A percentile compares a stretch with the other conserved stretches of the same genome.
phyloP scores from a whole-genome alignment of 805 yeast species.

The Candida railenensis region DNA sequence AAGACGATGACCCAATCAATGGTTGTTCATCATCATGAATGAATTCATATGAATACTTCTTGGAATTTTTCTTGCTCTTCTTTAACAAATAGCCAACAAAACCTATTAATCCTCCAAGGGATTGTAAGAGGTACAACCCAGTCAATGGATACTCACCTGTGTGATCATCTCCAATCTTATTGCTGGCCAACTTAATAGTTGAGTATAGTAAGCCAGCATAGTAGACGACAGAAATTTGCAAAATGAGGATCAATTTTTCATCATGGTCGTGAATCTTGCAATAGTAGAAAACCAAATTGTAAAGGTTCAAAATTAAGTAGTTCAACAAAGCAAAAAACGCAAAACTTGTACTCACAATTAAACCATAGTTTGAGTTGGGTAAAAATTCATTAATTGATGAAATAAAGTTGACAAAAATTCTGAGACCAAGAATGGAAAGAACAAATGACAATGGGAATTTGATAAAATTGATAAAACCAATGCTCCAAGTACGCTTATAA shows the following conservation, averaged over 20 bases:
- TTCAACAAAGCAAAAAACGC: slow-evolving; percentile 53
- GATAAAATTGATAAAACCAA: slow-evolving; percentile 39
- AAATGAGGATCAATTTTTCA: slow-evolving; percentile 39
- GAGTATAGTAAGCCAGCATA: slow-evolving; percentile 56
- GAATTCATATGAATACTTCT: slow-evolving; percentile 2
- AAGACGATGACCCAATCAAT: slow-evolving; percentile 19
- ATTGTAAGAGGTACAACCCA: slow-evolving; percentile 44
- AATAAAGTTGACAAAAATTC: slow-evolving; percentile 19
- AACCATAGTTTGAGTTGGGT: slow-evolving; percentile 38
- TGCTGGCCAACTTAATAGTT: slow-evolving; percentile 48
- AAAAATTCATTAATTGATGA: slow-evolving; percentile 26
- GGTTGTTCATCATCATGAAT: slow-evolving; percentile 25
- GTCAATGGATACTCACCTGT: slow-evolving; percentile 53
- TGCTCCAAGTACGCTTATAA: slow-evolving; percentile 47
- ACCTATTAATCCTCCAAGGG: slow-evolving; percentile 52
- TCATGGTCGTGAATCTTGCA: slow-evolving; percentile 41
- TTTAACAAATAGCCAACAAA: slow-evolving; percentile 45
- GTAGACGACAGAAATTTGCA: slow-evolving; percentile 50
- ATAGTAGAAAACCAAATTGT: slow-evolving; percentile 31
- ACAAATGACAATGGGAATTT: slow-evolving; percentile 61
- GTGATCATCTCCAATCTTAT: slow-evolving; percentile 42
- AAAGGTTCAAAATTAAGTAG: slow-evolving; percentile 51
- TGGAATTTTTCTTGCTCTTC: slow-evolving; percentile 7
- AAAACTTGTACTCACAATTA: slow-evolving; percentile 40
- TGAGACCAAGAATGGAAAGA: slow-evolving; percentile 38